Evolutionary conservation across 2,329 filamentous ascomycete species (phyloP).

Genomic region (Leptographium flavum): DNA sequence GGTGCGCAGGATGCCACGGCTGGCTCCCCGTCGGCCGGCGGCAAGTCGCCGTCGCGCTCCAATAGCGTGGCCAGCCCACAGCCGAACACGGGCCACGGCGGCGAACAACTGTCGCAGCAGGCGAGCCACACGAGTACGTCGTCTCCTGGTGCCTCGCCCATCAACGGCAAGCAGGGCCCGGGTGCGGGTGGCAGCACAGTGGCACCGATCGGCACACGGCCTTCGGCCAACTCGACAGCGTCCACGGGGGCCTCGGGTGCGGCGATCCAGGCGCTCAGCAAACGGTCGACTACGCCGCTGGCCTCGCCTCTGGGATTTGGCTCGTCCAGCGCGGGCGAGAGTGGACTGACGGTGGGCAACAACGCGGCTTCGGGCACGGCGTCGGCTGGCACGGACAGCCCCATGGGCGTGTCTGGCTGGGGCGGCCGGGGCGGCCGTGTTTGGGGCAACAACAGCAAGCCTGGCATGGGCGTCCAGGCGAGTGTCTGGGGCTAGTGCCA

Average conservation of each 20-base stretch:
- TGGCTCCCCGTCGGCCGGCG: conserved; percentile 32
- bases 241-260: conserved; percentile 25
- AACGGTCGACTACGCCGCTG: conserved; percentile 78
- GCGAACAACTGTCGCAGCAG: conserved; percentile 47
- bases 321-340: conserved; percentile 20
- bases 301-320: conserved; percentile 75
- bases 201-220: conserved; percentile 86
- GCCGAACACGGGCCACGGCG: conserved; percentile 42
- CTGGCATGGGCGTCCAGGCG: conserved; percentile 70
- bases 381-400: conserved; percentile 27
- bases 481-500: conserved; percentile 93
- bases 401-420: conserved; percentile 47
- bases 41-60: conserved; percentile 49
- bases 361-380: conserved; percentile 38
- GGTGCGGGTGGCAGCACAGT: conserved; percentile 42
- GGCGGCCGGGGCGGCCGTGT: conserved; percentile 59
- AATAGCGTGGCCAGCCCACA: conserved; percentile 81
- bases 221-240: conserved; percentile 31
- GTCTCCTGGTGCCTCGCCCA: conserved; percentile 71
- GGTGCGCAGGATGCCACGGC: conserved; percentile 10
- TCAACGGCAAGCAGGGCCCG: conserved; percentile 38
- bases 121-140: conserved; percentile 70
- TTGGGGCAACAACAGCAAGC: conserved; percentile 73
- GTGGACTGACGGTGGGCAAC: conserved; percentile 24
- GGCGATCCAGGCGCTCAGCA: conserved; percentile 49